Conservation (phyloP, 192 early-diverging fungal genomes). For the Dissophora globulifera region DNA sequence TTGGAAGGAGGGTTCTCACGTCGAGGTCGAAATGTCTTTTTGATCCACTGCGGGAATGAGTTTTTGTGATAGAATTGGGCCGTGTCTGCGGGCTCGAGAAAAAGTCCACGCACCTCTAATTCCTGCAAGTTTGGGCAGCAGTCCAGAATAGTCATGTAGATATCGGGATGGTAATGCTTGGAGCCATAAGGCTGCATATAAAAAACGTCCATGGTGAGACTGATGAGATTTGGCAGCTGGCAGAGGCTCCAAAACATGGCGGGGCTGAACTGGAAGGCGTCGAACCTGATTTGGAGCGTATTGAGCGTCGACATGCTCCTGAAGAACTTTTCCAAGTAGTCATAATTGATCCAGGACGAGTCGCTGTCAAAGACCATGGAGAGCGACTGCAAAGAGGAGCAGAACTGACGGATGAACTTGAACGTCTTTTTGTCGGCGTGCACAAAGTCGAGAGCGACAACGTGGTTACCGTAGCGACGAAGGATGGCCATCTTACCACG, state of each 20-base stretch:
- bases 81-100: slow-evolving; percentile 5
- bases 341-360: slow-evolving; percentile 12
- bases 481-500: slow-evolving; percentile 9
- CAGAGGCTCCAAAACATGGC: slow-evolving; percentile 33
- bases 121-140: slow-evolving; percentile 11
- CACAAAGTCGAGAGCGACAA: slow-evolving; percentile 1
- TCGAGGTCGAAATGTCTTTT: background rate
- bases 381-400: background rate
- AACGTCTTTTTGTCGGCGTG: slow-evolving; percentile 2
- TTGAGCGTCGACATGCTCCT: background rate
- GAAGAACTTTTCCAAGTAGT: slow-evolving; percentile 12
- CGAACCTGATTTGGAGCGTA: slow-evolving; percentile 14
- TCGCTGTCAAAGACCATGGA: background rate
- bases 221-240: slow-evolving; percentile 3
- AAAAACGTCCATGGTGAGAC: slow-evolving; percentile 8
- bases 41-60: slow-evolving; percentile 3
- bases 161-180: slow-evolving; percentile 4
- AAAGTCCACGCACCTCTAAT: background rate
- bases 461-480: slow-evolving; percentile 12
- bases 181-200: background rate
- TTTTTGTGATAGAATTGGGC: background rate
- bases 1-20: background rate
- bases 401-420: slow-evolving; percentile 5
- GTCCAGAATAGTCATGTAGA: slow-evolving; percentile 15
- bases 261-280: slow-evolving; percentile 15